Conservation (phyloP, 208 protist genomes). For the Herpetomonas tarakana region DNA sequence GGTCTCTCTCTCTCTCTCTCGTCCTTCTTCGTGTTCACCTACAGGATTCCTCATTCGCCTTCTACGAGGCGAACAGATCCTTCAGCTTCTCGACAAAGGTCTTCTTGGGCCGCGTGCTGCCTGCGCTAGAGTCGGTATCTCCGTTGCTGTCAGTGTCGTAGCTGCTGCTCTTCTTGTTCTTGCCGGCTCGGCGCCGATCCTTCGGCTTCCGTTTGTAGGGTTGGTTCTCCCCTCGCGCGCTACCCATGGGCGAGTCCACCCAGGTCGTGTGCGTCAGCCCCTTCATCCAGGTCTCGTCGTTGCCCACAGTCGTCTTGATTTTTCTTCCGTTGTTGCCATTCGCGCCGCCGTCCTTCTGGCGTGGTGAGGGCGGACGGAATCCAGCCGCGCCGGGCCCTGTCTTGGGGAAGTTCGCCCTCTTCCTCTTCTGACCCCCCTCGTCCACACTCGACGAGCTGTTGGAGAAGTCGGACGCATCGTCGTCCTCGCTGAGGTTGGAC, state of each 20-base stretch:
- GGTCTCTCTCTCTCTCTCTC: too few relatives aligned
- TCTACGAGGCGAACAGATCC: neutral
- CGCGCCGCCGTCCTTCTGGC: neutral
- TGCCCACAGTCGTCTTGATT: slow-evolving; percentile 41
- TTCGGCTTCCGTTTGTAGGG: slow-evolving; percentile 32
- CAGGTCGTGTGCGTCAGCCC: slow-evolving; percentile 28
- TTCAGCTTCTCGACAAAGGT: neutral
- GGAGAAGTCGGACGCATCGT: neutral
- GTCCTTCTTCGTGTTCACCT: too few relatives aligned
- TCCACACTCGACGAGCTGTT: neutral
- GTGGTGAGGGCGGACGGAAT: neutral
- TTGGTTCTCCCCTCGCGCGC: slow-evolving; percentile 10
- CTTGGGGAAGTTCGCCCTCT: neutral
- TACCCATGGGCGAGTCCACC: slow-evolving; percentile 31
- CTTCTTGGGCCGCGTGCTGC: neutral
- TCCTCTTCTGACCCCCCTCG: neutral
- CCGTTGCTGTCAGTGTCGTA: neutral
- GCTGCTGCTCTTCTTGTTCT: slow-evolving; percentile 4
- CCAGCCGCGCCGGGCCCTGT: slow-evolving; percentile 2
- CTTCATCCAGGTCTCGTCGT: slow-evolving; percentile 38
- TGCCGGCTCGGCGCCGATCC: neutral
- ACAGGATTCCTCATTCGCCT: neutral
- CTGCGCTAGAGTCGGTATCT: neutral
- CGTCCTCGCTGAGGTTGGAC: neutral
- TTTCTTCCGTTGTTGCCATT: slow-evolving; percentile 8